Evolutionary conservation across 495 filamentous ascomycete genomes (phyloP), one percentile per base, ranked within the genome.

Genomic region (Penicillium goetzii): DNA sequence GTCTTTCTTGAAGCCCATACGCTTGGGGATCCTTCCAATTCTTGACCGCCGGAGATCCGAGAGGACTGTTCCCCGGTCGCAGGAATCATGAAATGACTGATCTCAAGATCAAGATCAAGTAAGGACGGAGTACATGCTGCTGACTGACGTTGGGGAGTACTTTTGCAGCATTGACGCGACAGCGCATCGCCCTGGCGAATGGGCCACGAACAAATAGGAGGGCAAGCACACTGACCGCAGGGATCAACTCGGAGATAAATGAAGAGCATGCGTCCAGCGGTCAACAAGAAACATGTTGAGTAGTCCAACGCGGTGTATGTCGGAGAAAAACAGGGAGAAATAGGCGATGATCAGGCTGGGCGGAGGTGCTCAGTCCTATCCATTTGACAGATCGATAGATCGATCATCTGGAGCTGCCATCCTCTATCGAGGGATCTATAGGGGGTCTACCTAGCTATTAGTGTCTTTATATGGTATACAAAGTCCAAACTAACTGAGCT

Each of bases 331-430:
- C 11, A 51, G 47, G 47, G 47, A 28, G 47, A 51, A 51, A 28
- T 51, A 51, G 25, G 47, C 47, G 47, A 51, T 21, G 47, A 51
- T 51, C 30, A 51, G 21, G 47, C 26, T 30, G 12, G 47, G 47
- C 25, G 23, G 21, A 47, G 21, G n/a, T 7, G 11, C 41, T 23
- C 41, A 19, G 19, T 47, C 41, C n/a, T 40, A 47, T 23, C 41
- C 1, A 19, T 47, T 6, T 15, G n/a, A 43, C 6, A 21, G 41
- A 47, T 23, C 41, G n/a, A 47, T 47, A 47, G 36, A 40, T 40
- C 36, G 36, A 40, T 40, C 36, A 17, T 14, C 36, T 5, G 14
- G 12, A 40, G 4, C 36, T 4, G 12, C 4, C 41, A 47, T 2
- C 10, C 6, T 23, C 6, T 8, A 47, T 19, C 3, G 10, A 3